Evolutionary conservation across 2,329 filamentous ascomycete species (phyloP).

Genomic region (Cladophialophora carrionii): DNA sequence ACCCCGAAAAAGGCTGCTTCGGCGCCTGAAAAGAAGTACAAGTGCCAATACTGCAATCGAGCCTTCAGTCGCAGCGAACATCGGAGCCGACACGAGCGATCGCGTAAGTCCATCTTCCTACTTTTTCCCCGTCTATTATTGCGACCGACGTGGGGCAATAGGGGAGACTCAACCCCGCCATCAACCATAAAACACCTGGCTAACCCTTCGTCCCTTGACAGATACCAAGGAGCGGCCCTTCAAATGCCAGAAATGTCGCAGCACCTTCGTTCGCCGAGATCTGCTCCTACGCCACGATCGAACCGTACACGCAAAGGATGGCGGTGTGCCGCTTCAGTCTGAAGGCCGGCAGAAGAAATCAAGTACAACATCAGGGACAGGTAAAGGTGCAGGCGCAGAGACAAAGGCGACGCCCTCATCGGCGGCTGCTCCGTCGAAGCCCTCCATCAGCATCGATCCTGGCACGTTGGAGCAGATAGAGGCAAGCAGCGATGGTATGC

Average conservation of each 20-base stretch:
- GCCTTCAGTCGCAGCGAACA: constrained; percentile 98
- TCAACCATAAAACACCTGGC: constrained; percentile 20
- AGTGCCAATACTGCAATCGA: constrained; percentile 97
- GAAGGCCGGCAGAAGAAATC: constrained; percentile 49
- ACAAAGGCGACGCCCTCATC: constrained; percentile 64
- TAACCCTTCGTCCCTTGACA: constrained; percentile 47
- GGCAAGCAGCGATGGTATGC: constrained; percentile 83
- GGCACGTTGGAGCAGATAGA: constrained; percentile 90
- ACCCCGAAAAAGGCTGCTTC: constrained; percentile 73
- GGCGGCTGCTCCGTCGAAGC: constrained; percentile 64
- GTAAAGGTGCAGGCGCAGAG: constrained; percentile 50
- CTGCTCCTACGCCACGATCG: constrained; percentile 94
- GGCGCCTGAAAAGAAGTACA: constrained; percentile 96
- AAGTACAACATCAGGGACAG: constrained; percentile 8
- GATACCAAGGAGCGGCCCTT: constrained; percentile 99
- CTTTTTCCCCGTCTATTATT: constrained; percentile 33
- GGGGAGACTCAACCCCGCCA: constrained; percentile 30
- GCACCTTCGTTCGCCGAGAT: constrained; percentile 97
- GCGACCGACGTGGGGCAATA: constrained; percentile 37
- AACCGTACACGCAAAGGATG: constrained; percentile 98
- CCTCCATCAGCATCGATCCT: constrained; percentile 78
- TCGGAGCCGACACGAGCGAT: constrained; percentile 93
- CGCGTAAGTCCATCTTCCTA: constrained; percentile 68
- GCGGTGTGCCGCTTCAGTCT: constrained; percentile 56
- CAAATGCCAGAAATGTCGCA: constrained; percentile 97